These are phyloP conservation scores for Phytophthora boehmeriae DNA, from an alignment of 352 stramenopile genomes.

Conservation along the genomic window DNA sequence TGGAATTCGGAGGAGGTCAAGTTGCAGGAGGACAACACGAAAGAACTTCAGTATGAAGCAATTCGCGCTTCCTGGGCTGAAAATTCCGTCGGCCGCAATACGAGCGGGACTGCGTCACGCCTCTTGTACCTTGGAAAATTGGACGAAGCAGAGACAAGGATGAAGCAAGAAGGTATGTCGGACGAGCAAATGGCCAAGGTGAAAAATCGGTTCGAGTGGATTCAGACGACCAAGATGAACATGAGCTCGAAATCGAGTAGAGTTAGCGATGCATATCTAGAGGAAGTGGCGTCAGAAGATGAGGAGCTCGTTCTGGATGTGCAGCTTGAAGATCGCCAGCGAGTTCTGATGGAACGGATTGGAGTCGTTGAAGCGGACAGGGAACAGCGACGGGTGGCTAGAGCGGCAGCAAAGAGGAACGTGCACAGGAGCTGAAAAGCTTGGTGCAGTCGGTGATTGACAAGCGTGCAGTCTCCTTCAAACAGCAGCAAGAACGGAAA, in stretches of 20 bases:
- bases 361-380: slow-evolving; percentile 24
- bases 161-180: slow-evolving; percentile 42
- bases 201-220: slow-evolving; percentile 49
- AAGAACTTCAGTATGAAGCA: slow-evolving; percentile 56
- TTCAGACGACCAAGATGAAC: slow-evolving; percentile 26
- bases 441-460: slow-evolving; percentile 41
- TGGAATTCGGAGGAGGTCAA: slow-evolving; percentile 72
- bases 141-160: slow-evolving; percentile 43
- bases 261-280: slow-evolving; percentile 13
- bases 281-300: slow-evolving; percentile 12
- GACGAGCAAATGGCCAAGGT: slow-evolving; percentile 55
- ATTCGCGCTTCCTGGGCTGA: slow-evolving; percentile 61
- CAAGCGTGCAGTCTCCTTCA: slow-evolving; percentile 39
- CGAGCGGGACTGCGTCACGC: slow-evolving; percentile 56
- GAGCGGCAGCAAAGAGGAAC: slow-evolving; percentile 38
- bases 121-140: slow-evolving; percentile 52
- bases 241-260: slow-evolving; percentile 5
- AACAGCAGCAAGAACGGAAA: slow-evolving; percentile 37
- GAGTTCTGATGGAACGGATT: slow-evolving; percentile 38
- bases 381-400: slow-evolving; percentile 33
- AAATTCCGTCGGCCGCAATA: slow-evolving; percentile 56
- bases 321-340: slow-evolving; percentile 38
- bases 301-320: slow-evolving; percentile 28
- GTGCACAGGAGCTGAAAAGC: slow-evolving; percentile 35
- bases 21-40: slow-evolving; percentile 57